These are phyloP conservation scores for Saccharomycopsis synnaedendra DNA, from an alignment of 805 yeast species.

Conservation along the genomic window DNA sequence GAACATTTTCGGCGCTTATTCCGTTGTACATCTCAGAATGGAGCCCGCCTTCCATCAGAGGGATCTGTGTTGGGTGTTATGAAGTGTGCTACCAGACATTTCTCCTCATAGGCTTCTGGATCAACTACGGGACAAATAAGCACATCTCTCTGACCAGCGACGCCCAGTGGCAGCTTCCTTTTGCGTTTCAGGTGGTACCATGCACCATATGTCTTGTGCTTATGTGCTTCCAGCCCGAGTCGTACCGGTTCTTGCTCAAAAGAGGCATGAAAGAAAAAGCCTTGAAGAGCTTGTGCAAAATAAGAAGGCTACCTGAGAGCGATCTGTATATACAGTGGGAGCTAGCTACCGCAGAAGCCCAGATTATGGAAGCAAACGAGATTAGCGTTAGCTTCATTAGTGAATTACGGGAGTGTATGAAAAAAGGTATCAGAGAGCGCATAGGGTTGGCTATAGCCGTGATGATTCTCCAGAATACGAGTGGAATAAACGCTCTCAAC, in stretches of 20 bases:
- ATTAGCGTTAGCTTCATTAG: background rate
- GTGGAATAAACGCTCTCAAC: too few species aligned
- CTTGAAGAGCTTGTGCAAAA: constrained; percentile 24
- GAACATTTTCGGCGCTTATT: constrained; percentile 37
- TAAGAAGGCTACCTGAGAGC: constrained; percentile 28
- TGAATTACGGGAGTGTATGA: constrained; percentile 1
- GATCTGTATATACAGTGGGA: constrained; percentile 32
- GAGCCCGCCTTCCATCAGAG: constrained; percentile 34
- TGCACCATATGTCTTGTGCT: constrained; percentile 31
- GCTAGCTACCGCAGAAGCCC: constrained; percentile 19
- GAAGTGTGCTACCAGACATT: constrained; percentile 42
- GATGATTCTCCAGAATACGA: too few species aligned
- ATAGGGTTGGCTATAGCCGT: too few species aligned
- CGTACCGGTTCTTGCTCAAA: constrained; percentile 33
- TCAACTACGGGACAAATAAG: too few species aligned
- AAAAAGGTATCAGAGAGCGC: background rate
- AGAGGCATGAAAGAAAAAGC: constrained; percentile 27
- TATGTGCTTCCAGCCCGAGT: constrained; percentile 30
- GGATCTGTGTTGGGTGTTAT: constrained; percentile 33
- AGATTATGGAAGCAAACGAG: constrained; percentile 10
- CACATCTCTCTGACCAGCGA: too few species aligned
- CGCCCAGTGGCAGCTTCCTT: constrained; percentile 17
- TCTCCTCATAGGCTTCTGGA: constrained; percentile 29
- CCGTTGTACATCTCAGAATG: constrained; percentile 37
- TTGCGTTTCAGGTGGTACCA: constrained; percentile 35